Evolutionary conservation across 768 basidiomycete species (phyloP), one percentile per base, ranked within the genome.

Genomic region (Psilocybe cubensis): DNA sequence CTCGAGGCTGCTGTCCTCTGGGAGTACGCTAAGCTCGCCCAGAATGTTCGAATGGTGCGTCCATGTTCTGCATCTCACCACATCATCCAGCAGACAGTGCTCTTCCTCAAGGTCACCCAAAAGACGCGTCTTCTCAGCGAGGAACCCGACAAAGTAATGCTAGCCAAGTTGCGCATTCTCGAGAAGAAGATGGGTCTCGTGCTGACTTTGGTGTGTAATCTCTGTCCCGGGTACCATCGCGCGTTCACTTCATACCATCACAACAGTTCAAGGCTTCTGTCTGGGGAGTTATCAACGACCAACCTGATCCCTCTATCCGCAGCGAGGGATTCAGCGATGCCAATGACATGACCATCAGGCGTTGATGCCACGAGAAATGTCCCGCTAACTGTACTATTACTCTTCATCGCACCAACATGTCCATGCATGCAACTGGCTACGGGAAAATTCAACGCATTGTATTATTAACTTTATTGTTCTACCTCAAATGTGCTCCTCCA

Each of bases 151-250:
- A 83, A 90, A 59, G 76, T 79, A 50, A 81, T 98, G 67, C 76
- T 98, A 27, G 79, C 82, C 49, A 87, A 89, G 50, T 74, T 99
- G 25, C 81, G 95, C 33, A 79, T 84, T 5, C 76, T 99, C 44
- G 96, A 98, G 68, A 85, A 90, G 71, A 96, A 97, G 72, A 94
- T 99, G 90, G 93, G 92, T 7, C 79, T 99, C 52, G 95, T 98
- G 0, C 74, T 98, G 70, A 98, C 96, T 0, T 74, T 99, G 72
- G 95, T 95, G 67, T 61, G 84, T 27, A 17, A 27, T 17, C 4
- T 44, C 29, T 35, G 35, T 33, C 42, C 14, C 18, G 7, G 35
- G 35, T 10, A 38, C 49, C 25, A 21, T 42, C 29, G 35, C 54
- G 28, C 20, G 35, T 46, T 14, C 33, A 21, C 27, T 53, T 47